A percentile compares a stretch with the other conserved stretches of the same genome.
phyloP scores from a whole-genome alignment of 805 yeast genomes.

The Candida bentonensis region DNA sequence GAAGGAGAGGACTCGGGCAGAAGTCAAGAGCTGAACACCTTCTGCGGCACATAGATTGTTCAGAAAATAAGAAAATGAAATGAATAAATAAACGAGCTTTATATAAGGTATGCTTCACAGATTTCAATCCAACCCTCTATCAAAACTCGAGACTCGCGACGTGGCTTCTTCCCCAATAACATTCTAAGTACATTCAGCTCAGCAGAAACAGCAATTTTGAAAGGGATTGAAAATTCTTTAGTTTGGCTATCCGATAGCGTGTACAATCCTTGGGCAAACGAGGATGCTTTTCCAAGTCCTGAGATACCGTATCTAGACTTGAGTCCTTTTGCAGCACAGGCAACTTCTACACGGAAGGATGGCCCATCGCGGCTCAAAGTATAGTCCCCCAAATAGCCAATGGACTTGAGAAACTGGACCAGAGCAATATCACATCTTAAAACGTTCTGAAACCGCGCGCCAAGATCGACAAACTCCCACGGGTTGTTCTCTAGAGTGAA shows the following conservation, averaged over 20 bases:
- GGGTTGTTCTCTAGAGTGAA: slow-evolving; percentile 44
- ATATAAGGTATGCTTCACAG: too few relatives aligned
- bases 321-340: slow-evolving; percentile 33
- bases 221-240: background rate
- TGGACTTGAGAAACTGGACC: slow-evolving; percentile 30
- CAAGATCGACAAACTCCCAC: slow-evolving; percentile 62
- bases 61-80: too few relatives aligned
- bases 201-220: background rate
- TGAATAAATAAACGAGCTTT: too few relatives aligned
- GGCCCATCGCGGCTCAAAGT: slow-evolving; percentile 39
- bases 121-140: background rate
- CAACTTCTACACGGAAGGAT: slow-evolving; percentile 67
- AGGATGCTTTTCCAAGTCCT: background rate
- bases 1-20: too few relatives aligned
- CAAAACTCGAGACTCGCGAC: too few relatives aligned
- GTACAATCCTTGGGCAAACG: background rate
- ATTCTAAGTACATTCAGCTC: background rate
- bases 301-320: background rate
- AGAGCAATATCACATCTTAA: slow-evolving; percentile 20
- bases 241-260: background rate
- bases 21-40: too few relatives aligned
- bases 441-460: slow-evolving; percentile 26
- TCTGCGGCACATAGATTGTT: too few relatives aligned
- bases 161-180: background rate
- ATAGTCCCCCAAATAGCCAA: slow-evolving; percentile 61